Conservation (phyloP, 805 yeast genomes). For the Teunomyces lycoperdinae region DNA sequence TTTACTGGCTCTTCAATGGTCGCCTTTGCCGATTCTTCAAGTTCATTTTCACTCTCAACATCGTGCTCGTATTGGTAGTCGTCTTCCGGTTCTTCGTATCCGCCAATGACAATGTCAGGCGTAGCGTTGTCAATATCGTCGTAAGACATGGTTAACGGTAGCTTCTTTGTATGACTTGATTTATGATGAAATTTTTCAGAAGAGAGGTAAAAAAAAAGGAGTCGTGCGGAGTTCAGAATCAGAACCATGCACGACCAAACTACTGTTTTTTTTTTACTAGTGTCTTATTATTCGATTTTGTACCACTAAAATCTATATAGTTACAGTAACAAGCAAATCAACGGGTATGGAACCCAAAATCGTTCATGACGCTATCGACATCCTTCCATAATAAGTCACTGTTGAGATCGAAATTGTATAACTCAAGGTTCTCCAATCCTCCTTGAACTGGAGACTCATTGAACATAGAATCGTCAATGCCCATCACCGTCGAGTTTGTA, state of each 20-base stretch:
- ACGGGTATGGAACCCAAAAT: slow-evolving; percentile 78
- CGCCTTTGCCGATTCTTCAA: slow-evolving; percentile 38
- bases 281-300: too few relatives aligned
- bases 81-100: slow-evolving; percentile 37
- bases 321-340: not conserved
- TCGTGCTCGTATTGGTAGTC: slow-evolving; percentile 52
- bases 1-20: slow-evolving; percentile 31
- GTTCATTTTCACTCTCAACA: slow-evolving; percentile 44
- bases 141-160: slow-evolving; percentile 47
- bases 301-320: not conserved
- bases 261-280: too few relatives aligned
- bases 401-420: slow-evolving; percentile 46
- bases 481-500: not conserved
- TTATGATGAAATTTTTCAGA: slow-evolving; percentile 7
- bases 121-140: slow-evolving; percentile 80
- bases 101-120: slow-evolving; percentile 79
- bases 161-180: slow-evolving; percentile 2
- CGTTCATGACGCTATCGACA: slow-evolving; percentile 86
- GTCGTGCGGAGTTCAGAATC: not conserved
- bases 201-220: not conserved
- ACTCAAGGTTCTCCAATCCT: slow-evolving; percentile 31
- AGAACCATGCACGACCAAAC: not conserved
- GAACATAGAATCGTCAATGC: slow-evolving; percentile 6
- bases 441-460: slow-evolving; percentile 26
- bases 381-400: slow-evolving; percentile 70